phyloP scores from a whole-genome alignment of 1,284 basidiomycete species.

The Kwoniella shivajii region DNA sequence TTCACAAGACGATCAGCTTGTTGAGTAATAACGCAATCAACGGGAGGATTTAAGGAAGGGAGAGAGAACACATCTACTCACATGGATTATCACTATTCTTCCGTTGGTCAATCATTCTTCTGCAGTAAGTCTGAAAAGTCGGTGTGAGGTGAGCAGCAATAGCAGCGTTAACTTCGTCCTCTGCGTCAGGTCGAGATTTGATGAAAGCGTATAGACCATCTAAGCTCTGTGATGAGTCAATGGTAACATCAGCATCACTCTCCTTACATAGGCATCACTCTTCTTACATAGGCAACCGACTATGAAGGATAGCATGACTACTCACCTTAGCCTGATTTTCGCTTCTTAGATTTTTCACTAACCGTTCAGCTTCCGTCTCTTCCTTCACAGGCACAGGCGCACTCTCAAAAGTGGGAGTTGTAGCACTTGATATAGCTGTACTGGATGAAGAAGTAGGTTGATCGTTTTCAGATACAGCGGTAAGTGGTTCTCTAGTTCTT shows the following conservation, averaged over 20 bases:
- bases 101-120: slow-evolving; percentile 42
- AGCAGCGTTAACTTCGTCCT: slow-evolving; percentile 71
- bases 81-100: slow-evolving; percentile 37
- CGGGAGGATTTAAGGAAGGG: background rate
- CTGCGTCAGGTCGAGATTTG: slow-evolving; percentile 87
- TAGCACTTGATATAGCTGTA: background rate
- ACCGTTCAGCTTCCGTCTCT: slow-evolving; percentile 28
- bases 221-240: slow-evolving; percentile 86
- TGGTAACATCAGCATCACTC: background rate
- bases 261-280: slow-evolving; percentile 54
- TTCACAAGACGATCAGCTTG: background rate
- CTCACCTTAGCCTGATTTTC: slow-evolving; percentile 32
- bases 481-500: slow-evolving; percentile 50
- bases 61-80: slow-evolving; percentile 9
- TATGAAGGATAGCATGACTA: slow-evolving; percentile 30
- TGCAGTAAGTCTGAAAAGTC: slow-evolving; percentile 44
- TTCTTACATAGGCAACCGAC: slow-evolving; percentile 25
- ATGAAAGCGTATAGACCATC: slow-evolving; percentile 94
- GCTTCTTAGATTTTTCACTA: slow-evolving; percentile 25
- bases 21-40: background rate
- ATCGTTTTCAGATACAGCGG: slow-evolving; percentile 63
- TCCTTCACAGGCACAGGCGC: slow-evolving; percentile 5
- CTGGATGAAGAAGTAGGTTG: slow-evolving; percentile 10
- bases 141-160: slow-evolving; percentile 38
- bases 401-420: background rate